phyloP scores from a whole-genome alignment of 2,329 filamentous ascomycete species.

The Aspergillus aculeatinus region DNA sequence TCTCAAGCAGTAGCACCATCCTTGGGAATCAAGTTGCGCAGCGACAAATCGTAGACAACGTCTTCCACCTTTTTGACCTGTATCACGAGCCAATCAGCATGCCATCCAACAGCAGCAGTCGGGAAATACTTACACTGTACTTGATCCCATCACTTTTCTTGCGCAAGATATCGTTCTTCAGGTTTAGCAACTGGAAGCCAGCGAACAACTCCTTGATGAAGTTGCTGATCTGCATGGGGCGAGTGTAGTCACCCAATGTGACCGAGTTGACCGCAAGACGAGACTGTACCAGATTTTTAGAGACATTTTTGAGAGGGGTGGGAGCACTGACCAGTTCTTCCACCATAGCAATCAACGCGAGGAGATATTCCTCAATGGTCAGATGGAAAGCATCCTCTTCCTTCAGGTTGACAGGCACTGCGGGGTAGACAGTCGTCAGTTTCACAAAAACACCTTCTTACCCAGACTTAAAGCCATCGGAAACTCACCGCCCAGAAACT shows the following conservation, averaged over 20 bases:
- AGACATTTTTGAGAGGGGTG: too few relatives aligned
- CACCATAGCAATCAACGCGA: slow-evolving; percentile 79
- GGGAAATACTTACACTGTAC: slow-evolving; percentile 61
- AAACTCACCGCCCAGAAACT: slow-evolving; percentile 66
- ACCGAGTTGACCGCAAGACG: slow-evolving; percentile 93
- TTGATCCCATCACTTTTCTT: slow-evolving; percentile 91
- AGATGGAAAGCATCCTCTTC: slow-evolving; percentile 88
- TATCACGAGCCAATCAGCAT: slow-evolving; percentile 8
- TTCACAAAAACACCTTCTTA: not conserved
- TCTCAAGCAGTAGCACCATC: slow-evolving; percentile 21
- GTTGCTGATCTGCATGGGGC: slow-evolving; percentile 81
- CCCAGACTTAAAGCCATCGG: slow-evolving; percentile 8
- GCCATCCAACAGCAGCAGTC: not conserved
- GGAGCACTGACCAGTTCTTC: slow-evolving; percentile 67
- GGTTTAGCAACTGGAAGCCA: slow-evolving; percentile 93
- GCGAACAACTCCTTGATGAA: slow-evolving; percentile 96
- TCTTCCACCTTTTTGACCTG: slow-evolving; percentile 95
- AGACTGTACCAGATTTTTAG: slow-evolving; percentile 48
- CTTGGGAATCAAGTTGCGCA: slow-evolving; percentile 75
- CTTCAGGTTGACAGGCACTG: slow-evolving; percentile 89
- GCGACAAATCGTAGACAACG: slow-evolving; percentile 90
- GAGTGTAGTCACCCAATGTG: slow-evolving; percentile 80
- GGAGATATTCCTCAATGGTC: slow-evolving; percentile 94
- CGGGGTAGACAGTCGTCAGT: not conserved
- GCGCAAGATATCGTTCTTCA: slow-evolving; percentile 91